Conservation (phyloP, 495 filamentous ascomycete genomes). For the Lasiosphaeris hirsuta region DNA sequence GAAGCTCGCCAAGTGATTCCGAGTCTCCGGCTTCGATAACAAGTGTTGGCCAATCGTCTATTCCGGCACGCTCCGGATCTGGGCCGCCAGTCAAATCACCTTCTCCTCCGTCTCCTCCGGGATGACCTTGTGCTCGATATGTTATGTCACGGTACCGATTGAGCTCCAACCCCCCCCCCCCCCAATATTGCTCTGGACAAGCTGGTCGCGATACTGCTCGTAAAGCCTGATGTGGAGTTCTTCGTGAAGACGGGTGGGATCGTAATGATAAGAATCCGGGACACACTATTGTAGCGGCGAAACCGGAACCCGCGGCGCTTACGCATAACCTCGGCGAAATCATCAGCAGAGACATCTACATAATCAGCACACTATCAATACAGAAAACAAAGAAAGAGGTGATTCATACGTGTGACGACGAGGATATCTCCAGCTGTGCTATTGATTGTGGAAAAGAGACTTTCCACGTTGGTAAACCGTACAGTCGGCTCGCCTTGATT, state of each 20-base stretch:
- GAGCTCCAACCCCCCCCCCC: slow-evolving; percentile 3
- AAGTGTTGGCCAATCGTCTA: slow-evolving; percentile 29
- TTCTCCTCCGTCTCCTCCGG: slow-evolving; percentile 17
- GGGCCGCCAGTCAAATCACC: slow-evolving; percentile 24
- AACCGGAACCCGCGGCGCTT: slow-evolving; percentile 21
- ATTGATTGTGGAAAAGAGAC: no score
- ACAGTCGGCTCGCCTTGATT: no score
- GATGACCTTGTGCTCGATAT: slow-evolving; percentile 19
- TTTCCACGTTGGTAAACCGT: no score
- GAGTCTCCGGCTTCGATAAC: slow-evolving; percentile 31
- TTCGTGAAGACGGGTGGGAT: slow-evolving; percentile 21
- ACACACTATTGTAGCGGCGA: slow-evolving; percentile 18
- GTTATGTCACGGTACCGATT: slow-evolving; percentile 8
- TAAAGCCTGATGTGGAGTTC: slow-evolving; percentile 16
- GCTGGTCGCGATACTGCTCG: slow-evolving; percentile 1
- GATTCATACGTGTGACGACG: no score
- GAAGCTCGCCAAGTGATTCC: slow-evolving; percentile 23
- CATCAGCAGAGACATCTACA: slow-evolving; percentile 2
- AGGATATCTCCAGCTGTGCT: no score
- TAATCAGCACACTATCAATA: no score
- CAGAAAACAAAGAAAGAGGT: no score
- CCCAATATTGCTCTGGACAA: slow-evolving; percentile 12
- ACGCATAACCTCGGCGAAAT: slow-evolving; percentile 15
- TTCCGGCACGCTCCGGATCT: slow-evolving; percentile 13
- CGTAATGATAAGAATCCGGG: slow-evolving; percentile 16